Base-by-base conservation (phyloP, 164 flowering plant genomes). In the Piper betle region DNA sequence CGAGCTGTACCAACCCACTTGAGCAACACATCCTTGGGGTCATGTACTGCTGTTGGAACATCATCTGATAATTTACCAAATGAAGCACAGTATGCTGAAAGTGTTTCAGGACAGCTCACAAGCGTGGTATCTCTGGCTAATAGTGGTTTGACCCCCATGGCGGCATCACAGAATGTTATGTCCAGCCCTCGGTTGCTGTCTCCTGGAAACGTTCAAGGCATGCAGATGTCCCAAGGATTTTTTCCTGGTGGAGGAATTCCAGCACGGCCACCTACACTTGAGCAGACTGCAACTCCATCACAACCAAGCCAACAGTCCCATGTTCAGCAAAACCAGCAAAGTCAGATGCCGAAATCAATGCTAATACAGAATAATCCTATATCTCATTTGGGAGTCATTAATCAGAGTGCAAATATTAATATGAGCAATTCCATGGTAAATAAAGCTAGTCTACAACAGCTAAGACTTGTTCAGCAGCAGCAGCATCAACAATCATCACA, bases 191-290 rank as follows among this genome's bases (percentile, higher is more conserved):
- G 84, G 72, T 76, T 82, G 77, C 74, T 77, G 17, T 86, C 90
- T 65, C 81, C 85, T 74, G 94, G 87, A 72, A 82, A 72, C 57
- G 43, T 74, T 62, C 96, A 84, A 57, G 61, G 83, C 48, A 70
- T 78, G 43, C 91, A 82, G 66, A 81, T 83, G 73, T 79, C 96
- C 43, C 97, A 83, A 73, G 96, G 91, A 52, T 77, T 73, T 2
- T 11, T 79, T 67, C 61, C 87, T 8, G 86, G 83, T 10, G 77
- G 65, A 67, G 73, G 82, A 52, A 63, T 81, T 76, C 73, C 87
- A 50, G 55, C 75, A 5, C 73, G 87, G 66, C 71, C 84, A 41
- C 88, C 78, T 62, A 89, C 80, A 58, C 60, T 79, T 55, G 91
- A 90, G 40, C 87, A 78, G 61, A 64, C 71, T 33, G 57, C 79